Conservation (phyloP, 257 asterid species). For the Schizonepeta tenuifolia region DNA sequence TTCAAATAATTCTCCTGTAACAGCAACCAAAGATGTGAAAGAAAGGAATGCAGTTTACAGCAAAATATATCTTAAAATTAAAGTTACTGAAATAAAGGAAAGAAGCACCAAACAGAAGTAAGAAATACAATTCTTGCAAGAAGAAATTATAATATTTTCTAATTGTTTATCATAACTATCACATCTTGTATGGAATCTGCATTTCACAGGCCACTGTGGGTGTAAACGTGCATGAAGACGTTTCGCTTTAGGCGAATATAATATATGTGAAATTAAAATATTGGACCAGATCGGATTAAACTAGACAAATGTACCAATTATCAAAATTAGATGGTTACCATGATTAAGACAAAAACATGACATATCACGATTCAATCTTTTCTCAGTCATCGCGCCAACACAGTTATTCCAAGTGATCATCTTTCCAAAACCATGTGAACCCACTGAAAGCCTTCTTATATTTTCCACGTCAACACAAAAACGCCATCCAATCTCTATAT, state of each 20-base stretch:
- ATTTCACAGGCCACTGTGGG: background rate
- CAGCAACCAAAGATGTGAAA: constrained; percentile 1
- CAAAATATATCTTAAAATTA: background rate
- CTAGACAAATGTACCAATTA: background rate
- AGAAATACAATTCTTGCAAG: background rate
- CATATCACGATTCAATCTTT: constrained; percentile 7
- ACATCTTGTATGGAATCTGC: background rate
- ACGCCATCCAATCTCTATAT: background rate
- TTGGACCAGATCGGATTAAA: too few relatives aligned
- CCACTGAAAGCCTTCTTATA: background rate
- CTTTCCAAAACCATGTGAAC: constrained; percentile 27
- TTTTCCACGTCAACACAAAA: constrained; percentile 9
- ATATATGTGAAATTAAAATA: background rate
- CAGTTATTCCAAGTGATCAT: background rate
- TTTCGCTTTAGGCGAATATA: background rate
- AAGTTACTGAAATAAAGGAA: background rate
- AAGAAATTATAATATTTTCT: background rate
- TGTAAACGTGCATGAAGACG: background rate
- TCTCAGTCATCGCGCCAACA: background rate
- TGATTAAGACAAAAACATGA: background rate
- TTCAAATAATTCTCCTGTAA: constrained; percentile 53
- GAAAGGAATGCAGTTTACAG: background rate
- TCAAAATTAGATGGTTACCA: background rate
- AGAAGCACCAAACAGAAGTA: background rate
- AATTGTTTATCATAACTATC: background rate